Percentiles rank a stretch among this genome's conserved stretches.
Evolutionary conservation across 306 rosid species (phyloP).

Genomic region (Citrullus mucosospermus): DNA sequence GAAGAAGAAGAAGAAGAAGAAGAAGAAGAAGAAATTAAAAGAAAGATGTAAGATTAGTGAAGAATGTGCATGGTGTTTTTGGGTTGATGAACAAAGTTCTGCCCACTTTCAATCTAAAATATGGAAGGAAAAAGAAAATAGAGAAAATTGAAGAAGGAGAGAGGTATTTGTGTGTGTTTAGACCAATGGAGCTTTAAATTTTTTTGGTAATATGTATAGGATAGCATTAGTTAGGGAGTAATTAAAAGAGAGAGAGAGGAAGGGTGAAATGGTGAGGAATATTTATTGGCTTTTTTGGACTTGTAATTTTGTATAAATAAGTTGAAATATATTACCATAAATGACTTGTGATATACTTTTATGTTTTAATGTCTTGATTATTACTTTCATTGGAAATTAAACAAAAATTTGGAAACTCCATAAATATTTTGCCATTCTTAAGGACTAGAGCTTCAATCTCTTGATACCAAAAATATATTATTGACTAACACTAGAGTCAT

Average conservation of each 20-base stretch:
- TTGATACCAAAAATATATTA: too few relatives aligned
- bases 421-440: too few relatives aligned
- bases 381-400: too few relatives aligned
- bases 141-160: too few relatives aligned
- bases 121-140: not conserved
- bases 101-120: not conserved
- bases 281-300: not conserved
- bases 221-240: not conserved
- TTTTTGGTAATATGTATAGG: not conserved
- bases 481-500: too few relatives aligned
- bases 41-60: not conserved
- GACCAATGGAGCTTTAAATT: not conserved
- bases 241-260: not conserved
- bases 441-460: too few relatives aligned
- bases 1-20: not conserved
- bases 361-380: too few relatives aligned
- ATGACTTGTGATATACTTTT: too few relatives aligned
- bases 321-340: too few relatives aligned
- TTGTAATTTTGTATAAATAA: not conserved
- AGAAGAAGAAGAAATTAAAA: not conserved
- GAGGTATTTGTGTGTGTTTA: not conserved
- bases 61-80: not conserved
- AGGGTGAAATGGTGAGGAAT: not conserved
- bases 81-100: not conserved
- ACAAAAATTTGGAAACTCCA: too few relatives aligned